Evolutionary conservation across 129 eudicot species (phyloP).

Genomic region (Flaveria trinervia): DNA sequence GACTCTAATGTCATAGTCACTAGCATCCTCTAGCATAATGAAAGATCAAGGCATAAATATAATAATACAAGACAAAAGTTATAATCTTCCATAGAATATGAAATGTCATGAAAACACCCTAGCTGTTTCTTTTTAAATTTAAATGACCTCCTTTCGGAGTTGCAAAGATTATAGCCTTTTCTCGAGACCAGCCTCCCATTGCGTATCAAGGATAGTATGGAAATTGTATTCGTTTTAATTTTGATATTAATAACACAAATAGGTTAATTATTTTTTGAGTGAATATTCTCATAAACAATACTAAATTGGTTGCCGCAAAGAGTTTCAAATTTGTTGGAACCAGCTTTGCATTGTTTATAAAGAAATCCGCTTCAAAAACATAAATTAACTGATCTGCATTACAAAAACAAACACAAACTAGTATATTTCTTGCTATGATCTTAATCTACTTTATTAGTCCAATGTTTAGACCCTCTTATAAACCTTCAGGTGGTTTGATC

Average conservation of each 20-base stretch:
- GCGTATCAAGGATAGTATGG: neutral
- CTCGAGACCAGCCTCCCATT: neutral
- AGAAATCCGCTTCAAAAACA: constrained; percentile 4
- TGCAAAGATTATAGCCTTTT: neutral
- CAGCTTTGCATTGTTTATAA: constrained; percentile 9
- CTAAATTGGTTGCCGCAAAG: neutral
- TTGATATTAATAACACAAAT: neutral
- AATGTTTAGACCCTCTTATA: neutral
- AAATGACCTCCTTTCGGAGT: constrained; percentile 12
- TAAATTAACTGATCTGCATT: neutral
- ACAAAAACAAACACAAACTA: neutral
- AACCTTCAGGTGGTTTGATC: constrained; percentile 1
- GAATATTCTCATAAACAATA: neutral
- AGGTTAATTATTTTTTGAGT: neutral
- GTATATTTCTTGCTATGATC: neutral
- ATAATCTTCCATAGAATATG: constrained; percentile 13
- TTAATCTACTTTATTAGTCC: neutral
- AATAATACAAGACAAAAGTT: neutral
- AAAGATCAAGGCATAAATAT: constrained; percentile 13
- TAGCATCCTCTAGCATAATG: constrained; percentile 63
- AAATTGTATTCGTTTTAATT: neutral
- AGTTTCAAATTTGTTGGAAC: neutral
- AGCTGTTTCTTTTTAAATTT: constrained; percentile 5
- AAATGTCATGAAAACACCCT: constrained; percentile 10
- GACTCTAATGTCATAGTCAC: constrained; percentile 63